Evolutionary conservation across 768 basidiomycete species (phyloP), one percentile per base, ranked within the genome.

Genomic region (Boletales sp.): DNA sequence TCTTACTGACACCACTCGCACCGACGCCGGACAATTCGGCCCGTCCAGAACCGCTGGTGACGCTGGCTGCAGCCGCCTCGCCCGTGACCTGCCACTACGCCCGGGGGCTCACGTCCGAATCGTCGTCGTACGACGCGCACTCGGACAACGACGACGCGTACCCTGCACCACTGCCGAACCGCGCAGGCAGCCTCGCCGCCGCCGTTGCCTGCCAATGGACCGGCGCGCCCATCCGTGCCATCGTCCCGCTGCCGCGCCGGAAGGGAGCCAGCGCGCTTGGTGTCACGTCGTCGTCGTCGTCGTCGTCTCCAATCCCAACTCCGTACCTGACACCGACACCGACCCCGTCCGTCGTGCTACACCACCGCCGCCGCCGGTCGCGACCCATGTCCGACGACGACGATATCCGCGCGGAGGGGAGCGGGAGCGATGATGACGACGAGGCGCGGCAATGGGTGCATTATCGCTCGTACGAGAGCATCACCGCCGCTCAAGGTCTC

Each of bases 391-490:
- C 21, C 21, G 21, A 21, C 4, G 21, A 21, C 21, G 2, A 4
- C 2, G 21, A 21, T 21, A 4, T 21, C 21, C 21, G 21, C 21
- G 21, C 21, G 21, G 21, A 21, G 48, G 18, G 10, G 40, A 27
- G 21, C 5, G 18, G 10, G 40, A 27, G 21, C 5, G 31, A 14
- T 2, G 43, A 51, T 3, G 50, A 45, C 0, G 42, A 31, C 4
- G 32, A 32, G 39, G 43, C n/a, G n/a, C n/a, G n/a, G n/a, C n/a
- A n/a, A n/a, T n/a, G n/a, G n/a, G n/a, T n/a, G n/a, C n/a, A n/a
- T n/a, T n/a, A n/a, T n/a, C n/a, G n/a, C 43, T 41, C 52, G 43
- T 65, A 60, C 29, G 51, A 62, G 62, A 68, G 65, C 15, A 66
- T 66, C 51, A 60, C 56, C 2, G 67, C 67, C 19, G 39, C 50